Evolutionary conservation across 2,329 filamentous ascomycete genomes (phyloP).

Genomic region (Pseudogymnoascus sp.): DNA sequence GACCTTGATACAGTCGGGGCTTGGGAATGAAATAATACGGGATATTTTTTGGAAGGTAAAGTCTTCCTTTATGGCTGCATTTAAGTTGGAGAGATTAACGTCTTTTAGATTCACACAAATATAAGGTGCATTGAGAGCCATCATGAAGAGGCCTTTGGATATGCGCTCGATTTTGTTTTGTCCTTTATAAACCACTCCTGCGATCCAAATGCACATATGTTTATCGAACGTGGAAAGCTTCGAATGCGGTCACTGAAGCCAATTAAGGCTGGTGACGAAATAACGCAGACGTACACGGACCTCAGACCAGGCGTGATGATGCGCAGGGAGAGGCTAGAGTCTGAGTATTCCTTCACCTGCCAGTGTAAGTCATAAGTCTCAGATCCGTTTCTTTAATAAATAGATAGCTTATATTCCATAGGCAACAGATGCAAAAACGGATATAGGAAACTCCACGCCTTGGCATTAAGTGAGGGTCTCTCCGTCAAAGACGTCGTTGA

Average conservation of each 20-base stretch:
- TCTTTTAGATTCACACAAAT: background rate
- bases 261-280: constrained; percentile 29
- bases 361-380: background rate
- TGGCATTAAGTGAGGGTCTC: background rate
- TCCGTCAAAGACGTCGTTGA: background rate
- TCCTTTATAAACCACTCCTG: constrained; percentile 32
- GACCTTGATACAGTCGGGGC: background rate
- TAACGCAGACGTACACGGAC: constrained; percentile 29
- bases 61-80: background rate
- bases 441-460: background rate
- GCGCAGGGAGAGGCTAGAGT: background rate
- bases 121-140: too few species aligned
- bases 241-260: constrained; percentile 26
- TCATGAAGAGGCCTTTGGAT: background rate
- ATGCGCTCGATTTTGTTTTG: constrained; percentile 24
- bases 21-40: background rate
- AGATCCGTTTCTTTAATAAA: background rate
- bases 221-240: constrained; percentile 27
- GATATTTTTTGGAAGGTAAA: background rate
- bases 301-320: background rate
- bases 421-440: background rate
- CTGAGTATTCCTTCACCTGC: background rate
- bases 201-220: constrained; percentile 28
- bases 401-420: background rate
- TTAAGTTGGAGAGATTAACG: background rate